Evolutionary conservation across 805 yeast species (phyloP).

Genomic region (Torulaspora microellipsoides): DNA sequence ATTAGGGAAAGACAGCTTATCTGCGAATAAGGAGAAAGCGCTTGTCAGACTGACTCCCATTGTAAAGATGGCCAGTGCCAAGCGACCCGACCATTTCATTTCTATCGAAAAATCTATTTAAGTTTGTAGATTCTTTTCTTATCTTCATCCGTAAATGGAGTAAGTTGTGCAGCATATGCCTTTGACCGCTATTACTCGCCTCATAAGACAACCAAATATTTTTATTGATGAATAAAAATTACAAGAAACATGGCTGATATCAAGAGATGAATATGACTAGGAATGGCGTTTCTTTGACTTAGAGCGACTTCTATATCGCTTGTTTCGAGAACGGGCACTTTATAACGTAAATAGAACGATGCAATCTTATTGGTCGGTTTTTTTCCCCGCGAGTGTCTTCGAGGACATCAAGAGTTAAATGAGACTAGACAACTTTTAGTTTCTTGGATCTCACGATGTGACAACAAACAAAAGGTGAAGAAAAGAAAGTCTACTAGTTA

Average conservation of each 20-base stretch:
- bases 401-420: no score
- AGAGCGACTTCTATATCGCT: no score
- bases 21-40: constrained; percentile 11
- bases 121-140: neutral
- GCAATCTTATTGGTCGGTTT: constrained; percentile 9
- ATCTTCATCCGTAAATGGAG: neutral
- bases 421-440: no score
- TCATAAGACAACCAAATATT: no score
- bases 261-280: no score
- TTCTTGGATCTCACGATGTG: no score
- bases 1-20: constrained; percentile 5
- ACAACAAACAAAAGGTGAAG: neutral
- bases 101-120: neutral
- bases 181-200: no score
- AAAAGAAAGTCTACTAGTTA: neutral
- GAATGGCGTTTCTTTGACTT: no score
- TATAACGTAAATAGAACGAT: neutral
- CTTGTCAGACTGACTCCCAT: neutral
- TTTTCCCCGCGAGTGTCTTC: neutral
- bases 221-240: no score
- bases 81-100: neutral
- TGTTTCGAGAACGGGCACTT: no score
- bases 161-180: no score
- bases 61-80: constrained; percentile 1
- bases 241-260: no score